A percentile compares a stretch with the other conserved stretches of the same genome.
These are phyloP conservation scores for Phylloporus sp. DNA, from an alignment of 768 basidiomycete genomes.

Conservation along the genomic window DNA sequence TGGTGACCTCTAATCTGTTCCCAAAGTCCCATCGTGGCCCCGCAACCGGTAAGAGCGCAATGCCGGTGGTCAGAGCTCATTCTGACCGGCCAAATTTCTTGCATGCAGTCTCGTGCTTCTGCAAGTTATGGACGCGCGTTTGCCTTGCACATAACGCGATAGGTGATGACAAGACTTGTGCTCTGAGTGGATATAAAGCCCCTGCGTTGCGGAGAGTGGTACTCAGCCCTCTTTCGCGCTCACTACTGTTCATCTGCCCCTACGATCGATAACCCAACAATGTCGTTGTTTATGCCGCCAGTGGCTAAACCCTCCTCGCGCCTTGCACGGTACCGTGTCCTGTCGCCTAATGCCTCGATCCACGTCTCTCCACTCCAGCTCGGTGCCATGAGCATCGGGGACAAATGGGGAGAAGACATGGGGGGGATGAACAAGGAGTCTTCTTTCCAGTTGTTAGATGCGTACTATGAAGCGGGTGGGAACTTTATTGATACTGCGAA, in stretches of 20 bases:
- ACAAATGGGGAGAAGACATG: slow-evolving; percentile 34
- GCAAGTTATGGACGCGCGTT: background rate
- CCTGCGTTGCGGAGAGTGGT: background rate
- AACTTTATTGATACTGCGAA: slow-evolving; percentile 51
- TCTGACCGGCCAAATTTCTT: background rate
- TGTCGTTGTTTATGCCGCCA: slow-evolving; percentile 13
- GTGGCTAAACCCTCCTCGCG: slow-evolving; percentile 26
- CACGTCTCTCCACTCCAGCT: slow-evolving; percentile 42
- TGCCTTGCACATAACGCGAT: background rate
- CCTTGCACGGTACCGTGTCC: slow-evolving; percentile 32
- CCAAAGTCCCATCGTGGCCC: background rate
- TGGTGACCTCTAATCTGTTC: background rate
- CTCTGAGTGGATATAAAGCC: background rate
- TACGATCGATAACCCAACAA: background rate
- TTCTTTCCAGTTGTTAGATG: slow-evolving; percentile 45
- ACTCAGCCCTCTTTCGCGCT: background rate
- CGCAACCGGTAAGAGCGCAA: background rate
- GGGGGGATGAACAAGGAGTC: slow-evolving; percentile 40
- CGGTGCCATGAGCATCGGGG: slow-evolving; percentile 43
- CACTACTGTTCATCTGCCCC: background rate
- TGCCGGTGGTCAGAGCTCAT: background rate
- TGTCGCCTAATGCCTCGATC: slow-evolving; percentile 37
- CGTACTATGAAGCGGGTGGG: slow-evolving; percentile 42
- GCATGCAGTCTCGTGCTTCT: background rate
- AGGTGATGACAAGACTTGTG: background rate